Evolutionary conservation across 305 asterid genomes (phyloP).

Genomic region (Plantago coronopus): DNA sequence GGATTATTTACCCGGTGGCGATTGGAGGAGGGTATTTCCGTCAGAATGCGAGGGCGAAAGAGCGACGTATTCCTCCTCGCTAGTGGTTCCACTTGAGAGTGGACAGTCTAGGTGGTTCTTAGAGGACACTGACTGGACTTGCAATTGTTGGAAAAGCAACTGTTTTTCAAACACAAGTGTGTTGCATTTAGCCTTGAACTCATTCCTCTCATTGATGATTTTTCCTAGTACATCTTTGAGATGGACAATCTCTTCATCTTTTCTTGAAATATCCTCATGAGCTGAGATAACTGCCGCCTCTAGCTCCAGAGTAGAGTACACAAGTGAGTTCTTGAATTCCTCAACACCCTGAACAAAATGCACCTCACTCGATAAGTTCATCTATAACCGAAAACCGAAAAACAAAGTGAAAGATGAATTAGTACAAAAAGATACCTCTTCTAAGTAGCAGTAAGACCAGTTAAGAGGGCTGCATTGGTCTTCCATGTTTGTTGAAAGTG

Average conservation of each 20-base stretch:
- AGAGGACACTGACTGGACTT: constrained; percentile 17
- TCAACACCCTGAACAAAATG: constrained; percentile 49
- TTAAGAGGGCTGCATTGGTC: constrained; percentile 82
- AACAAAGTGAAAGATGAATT: neutral
- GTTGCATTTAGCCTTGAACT: constrained; percentile 47
- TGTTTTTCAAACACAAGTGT: constrained; percentile 46
- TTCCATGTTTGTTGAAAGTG: constrained; percentile 45
- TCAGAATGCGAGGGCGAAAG: neutral
- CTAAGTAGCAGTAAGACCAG: constrained; percentile 75
- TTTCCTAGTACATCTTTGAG: constrained; percentile 52
- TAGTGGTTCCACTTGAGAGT: constrained; percentile 49
- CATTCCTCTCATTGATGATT: constrained; percentile 65
- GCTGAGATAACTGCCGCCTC: constrained; percentile 64
- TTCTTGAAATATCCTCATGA: constrained; percentile 71
- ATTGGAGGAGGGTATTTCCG: constrained; percentile 31
- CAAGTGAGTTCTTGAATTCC: constrained; percentile 66
- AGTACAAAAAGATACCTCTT: constrained; percentile 50
- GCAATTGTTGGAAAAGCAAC: constrained; percentile 41
- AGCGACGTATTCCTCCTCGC: constrained; percentile 45
- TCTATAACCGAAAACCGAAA: neutral
- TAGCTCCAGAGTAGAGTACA: constrained; percentile 74
- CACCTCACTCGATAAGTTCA: neutral
- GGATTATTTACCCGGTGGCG: neutral
- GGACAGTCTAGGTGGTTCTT: constrained; percentile 28
- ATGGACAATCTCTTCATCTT: constrained; percentile 70